Conservation (phyloP, 225 moss, liverwort and hornwort species). For the Pseudisothecium myosuroides region DNA sequence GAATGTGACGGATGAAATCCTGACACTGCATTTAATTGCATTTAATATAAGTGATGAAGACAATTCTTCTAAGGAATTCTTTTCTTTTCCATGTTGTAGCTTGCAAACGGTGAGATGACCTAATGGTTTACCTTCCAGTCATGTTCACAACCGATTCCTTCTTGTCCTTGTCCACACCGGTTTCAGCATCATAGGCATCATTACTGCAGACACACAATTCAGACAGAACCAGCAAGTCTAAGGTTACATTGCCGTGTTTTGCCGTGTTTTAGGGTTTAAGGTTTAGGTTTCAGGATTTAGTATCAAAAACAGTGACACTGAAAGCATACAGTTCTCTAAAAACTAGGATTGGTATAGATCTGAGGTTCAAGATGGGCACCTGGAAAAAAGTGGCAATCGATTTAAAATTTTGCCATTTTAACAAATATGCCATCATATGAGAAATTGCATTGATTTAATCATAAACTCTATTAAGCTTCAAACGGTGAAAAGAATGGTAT, state of each 20-base stretch:
- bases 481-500: neutral
- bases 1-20: neutral
- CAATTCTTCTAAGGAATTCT: no score
- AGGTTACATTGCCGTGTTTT: neutral
- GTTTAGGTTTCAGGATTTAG: no score
- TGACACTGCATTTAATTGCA: neutral
- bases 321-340: no score
- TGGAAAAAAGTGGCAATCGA: neutral
- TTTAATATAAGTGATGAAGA: neutral
- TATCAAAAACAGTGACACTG: neutral
- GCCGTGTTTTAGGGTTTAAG: no score
- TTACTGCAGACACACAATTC: slow-evolving; percentile 49
- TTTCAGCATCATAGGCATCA: slow-evolving; percentile 80
- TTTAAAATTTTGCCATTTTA: neutral
- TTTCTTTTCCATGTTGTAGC: neutral
- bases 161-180: slow-evolving; percentile 78
- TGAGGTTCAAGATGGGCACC: neutral
- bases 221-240: no score
- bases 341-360: neutral
- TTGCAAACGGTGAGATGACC: neutral
- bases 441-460: neutral
- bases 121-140: slow-evolving; percentile 61
- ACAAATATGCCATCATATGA: neutral
- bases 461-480: neutral
- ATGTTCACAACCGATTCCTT: slow-evolving; percentile 87